Evolutionary conservation across 2,329 filamentous ascomycete species (phyloP), one percentile per base, ranked within the genome.

Genomic region (Colletotrichum godetiae): DNA sequence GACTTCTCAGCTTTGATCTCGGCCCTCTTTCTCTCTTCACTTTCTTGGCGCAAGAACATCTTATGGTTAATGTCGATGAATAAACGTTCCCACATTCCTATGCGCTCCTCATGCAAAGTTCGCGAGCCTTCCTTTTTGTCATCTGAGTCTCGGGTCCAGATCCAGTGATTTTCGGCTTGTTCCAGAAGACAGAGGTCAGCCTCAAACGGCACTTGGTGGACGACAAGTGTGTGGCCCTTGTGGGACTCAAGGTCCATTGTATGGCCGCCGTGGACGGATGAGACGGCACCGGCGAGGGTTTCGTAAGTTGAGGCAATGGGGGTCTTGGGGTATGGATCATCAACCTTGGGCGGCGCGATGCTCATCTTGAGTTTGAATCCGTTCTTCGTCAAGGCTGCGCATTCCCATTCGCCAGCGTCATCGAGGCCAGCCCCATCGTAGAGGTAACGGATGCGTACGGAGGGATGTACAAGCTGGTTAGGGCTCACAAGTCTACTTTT

Each of bases 371-470:
- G 69, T 24, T 55, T 42, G 42, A 68, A 74, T 5, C 75, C 72
- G 1, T 66, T 78, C 69, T 57, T 75, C 58, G 68, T 73, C 8
- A 76, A 35, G 0, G 75, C 74, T 42, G 59, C 33, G 11, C 76
- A 76, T 19, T 60, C 52, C 74, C 80, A 82, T 4, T 68, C 67
- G 10, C 76, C 79, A 8, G 73, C 74, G 65, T 82, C 80, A 56
- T 81, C 75, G 53, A 81, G 77, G 8, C 79, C 79, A 2, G 74
- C 72, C 0, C 80, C 80, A 6, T 76, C 71, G 53, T 77, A 78
- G 10, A 79, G 78, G 66, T 81, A 80, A n/a, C 80, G 78, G 35
- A 82, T 77, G 4, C 81, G 78, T 0, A 81, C 81, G 10, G 75
- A 80, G 7, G 79, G 77, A 64, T 82, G 81, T 3, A 82, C 76